These are phyloP conservation scores for Geotrichum carabidarum DNA, from an alignment of 1,139 yeast genomes.

Conservation along the genomic window DNA sequence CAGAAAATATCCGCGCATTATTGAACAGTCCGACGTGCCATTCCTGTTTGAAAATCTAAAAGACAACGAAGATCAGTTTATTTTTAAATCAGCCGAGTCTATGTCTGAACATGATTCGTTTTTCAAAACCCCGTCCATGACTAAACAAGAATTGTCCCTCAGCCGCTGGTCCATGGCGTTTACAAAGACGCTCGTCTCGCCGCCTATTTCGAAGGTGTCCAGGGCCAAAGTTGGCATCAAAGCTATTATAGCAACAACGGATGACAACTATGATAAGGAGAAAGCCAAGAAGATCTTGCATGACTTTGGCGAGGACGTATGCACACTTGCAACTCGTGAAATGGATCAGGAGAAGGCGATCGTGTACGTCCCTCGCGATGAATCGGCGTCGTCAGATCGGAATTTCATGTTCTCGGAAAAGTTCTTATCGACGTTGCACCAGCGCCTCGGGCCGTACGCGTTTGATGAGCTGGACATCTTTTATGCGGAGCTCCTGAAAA, in stretches of 20 bases:
- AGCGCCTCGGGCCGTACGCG: conserved; percentile 42
- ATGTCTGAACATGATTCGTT: conserved; percentile 25
- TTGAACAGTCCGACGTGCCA: conserved; percentile 35
- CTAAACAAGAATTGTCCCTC: conserved; percentile 30
- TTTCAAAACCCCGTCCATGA: conserved; percentile 29
- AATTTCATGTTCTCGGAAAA: conserved; percentile 58
- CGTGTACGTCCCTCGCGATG: conserved; percentile 40
- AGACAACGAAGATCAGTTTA: conserved; percentile 8
- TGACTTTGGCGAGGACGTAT: conserved; percentile 42
- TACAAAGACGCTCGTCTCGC: conserved; percentile 21
- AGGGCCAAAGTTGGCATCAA: conserved; percentile 40
- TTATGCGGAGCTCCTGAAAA: conserved; percentile 39
- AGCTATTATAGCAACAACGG: conserved; percentile 58
- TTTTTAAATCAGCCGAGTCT: conserved; percentile 7
- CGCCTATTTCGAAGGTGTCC: conserved; percentile 7
- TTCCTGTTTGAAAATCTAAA: conserved; percentile 35
- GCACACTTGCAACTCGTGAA: conserved; percentile 49
- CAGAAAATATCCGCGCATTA: conserved; percentile 41
- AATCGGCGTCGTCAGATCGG: conserved; percentile 40
- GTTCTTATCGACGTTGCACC: conserved; percentile 43
- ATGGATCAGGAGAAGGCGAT: conserved; percentile 54
- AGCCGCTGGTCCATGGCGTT: conserved; percentile 13
- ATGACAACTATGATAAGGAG: conserved; percentile 44
- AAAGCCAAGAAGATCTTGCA: conserved; percentile 45
- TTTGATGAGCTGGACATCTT: conserved; percentile 47